phyloP scores from a whole-genome alignment of 306 rosid species.

The Alnus glutinosa region DNA sequence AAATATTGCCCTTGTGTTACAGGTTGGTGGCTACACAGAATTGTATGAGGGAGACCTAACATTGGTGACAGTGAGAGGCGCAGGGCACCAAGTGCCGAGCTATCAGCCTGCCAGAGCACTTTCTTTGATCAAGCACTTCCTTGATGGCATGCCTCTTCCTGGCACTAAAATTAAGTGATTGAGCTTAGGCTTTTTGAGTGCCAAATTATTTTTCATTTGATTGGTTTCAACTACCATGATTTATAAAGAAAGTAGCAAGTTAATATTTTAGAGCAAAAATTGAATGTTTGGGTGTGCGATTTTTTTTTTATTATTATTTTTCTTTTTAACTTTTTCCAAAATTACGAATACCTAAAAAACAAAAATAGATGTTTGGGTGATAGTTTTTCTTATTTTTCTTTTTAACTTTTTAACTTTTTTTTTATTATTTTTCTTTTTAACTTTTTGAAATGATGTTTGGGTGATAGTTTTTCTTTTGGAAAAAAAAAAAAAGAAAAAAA shows the following conservation, averaged over 20 bases:
- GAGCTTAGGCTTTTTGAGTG: no score
- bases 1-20: slow-evolving; percentile 43
- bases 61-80: slow-evolving; percentile 72
- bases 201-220: neutral
- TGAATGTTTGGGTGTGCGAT: neutral
- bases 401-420: neutral
- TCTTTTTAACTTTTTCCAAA: no score
- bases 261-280: neutral
- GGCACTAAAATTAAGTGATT: no score
- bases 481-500: no score
- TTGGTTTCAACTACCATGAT: neutral
- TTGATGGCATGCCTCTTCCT: slow-evolving; percentile 40
- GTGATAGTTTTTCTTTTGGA: no score
- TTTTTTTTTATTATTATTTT: no score
- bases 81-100: slow-evolving; percentile 91
- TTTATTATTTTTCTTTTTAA: no score
- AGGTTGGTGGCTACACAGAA: slow-evolving; percentile 77
- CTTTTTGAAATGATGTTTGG: no score
- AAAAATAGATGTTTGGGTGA: no score
- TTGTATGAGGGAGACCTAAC: slow-evolving; percentile 63
- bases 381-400: no score
- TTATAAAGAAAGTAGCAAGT: neutral
- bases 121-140: slow-evolving; percentile 61
- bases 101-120: slow-evolving; percentile 75
- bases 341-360: no score